Conservation (phyloP, 805 yeast species). For the Nakazawaea siamensis region DNA sequence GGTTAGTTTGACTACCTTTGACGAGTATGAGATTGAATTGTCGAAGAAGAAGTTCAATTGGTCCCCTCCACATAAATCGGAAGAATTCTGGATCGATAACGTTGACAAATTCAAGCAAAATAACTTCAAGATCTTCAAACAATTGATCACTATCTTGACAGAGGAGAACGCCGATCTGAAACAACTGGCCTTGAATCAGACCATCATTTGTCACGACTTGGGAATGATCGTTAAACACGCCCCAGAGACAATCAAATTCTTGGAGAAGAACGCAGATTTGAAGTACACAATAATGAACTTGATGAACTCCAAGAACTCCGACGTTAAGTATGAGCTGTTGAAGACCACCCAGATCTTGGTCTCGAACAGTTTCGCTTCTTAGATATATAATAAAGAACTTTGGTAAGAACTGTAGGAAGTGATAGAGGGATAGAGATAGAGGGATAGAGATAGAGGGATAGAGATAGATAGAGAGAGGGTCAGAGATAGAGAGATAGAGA, state of each 20-base stretch:
- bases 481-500: too few relatives aligned
- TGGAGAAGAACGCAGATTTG: conserved; percentile 43
- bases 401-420: too few relatives aligned
- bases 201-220: conserved; percentile 64
- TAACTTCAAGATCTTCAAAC: conserved; percentile 64
- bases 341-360: conserved; percentile 93
- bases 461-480: too few relatives aligned
- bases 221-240: conserved; percentile 50
- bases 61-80: conserved; percentile 88
- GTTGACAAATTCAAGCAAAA: conserved; percentile 65
- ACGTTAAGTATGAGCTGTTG: conserved; percentile 90
- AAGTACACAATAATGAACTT: conserved; percentile 80
- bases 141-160: conserved; percentile 44
- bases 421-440: too few relatives aligned
- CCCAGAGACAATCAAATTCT: conserved; percentile 50
- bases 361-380: conserved; percentile 56
- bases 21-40: conserved; percentile 82
- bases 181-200: conserved; percentile 25
- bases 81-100: conserved; percentile 87
- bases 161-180: conserved; percentile 20
- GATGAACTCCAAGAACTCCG: conserved; percentile 72
- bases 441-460: too few relatives aligned
- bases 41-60: conserved; percentile 70
- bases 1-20: conserved; percentile 79
- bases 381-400: too few relatives aligned